phyloP scores from a whole-genome alignment of 2,329 filamentous ascomycete species.

The Colletotrichum lentis region DNA sequence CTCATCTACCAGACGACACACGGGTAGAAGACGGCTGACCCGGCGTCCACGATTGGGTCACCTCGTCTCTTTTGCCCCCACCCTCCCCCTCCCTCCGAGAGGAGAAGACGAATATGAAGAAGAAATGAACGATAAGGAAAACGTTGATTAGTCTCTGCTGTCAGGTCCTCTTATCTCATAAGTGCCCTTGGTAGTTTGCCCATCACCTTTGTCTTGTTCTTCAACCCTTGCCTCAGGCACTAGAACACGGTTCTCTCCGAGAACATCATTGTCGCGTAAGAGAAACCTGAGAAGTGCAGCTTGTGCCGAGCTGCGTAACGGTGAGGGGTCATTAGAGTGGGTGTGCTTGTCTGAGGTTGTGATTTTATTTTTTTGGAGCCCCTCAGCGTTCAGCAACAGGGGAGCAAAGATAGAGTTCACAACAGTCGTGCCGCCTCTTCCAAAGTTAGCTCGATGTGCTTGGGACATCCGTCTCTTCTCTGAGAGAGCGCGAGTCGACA shows the following conservation, averaged over 20 bases:
- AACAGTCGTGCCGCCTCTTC: slow-evolving; percentile 13
- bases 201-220: neutral
- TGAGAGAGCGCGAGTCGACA: slow-evolving; percentile 6
- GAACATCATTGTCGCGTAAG: neutral
- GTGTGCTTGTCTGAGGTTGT: slow-evolving; percentile 23
- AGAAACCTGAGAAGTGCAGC: slow-evolving; percentile 2
- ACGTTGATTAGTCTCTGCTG: neutral
- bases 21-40: neutral
- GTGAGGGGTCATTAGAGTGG: neutral
- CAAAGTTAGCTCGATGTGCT: slow-evolving; percentile 6
- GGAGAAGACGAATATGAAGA: too few relatives aligned
- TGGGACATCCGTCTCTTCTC: slow-evolving; percentile 1
- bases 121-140: too few relatives aligned
- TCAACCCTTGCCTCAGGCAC: neutral
- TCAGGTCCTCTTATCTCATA: neutral
- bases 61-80: neutral
- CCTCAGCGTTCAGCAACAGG: neutral
- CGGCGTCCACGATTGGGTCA: slow-evolving; percentile 3
- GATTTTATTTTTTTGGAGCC: neutral
- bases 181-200: too few relatives aligned
- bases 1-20: neutral
- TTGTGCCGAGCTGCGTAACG: slow-evolving; percentile 1
- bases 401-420: slow-evolving; percentile 10
- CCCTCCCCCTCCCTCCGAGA: too few relatives aligned
- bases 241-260: too few relatives aligned